These are phyloP conservation scores for Parafenestella ontariensis DNA, from an alignment of 2,329 filamentous ascomycete genomes.

Conservation along the genomic window DNA sequence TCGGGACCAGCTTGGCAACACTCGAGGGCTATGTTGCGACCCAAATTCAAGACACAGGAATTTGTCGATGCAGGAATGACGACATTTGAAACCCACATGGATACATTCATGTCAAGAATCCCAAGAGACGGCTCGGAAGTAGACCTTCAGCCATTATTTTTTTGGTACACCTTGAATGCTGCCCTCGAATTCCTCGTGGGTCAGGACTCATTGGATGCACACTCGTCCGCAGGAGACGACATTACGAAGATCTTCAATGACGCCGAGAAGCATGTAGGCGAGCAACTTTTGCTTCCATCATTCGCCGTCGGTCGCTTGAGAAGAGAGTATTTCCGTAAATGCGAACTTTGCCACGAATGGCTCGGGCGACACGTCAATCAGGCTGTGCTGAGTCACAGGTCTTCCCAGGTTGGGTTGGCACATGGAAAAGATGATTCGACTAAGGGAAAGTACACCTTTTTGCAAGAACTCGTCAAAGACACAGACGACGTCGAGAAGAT, in stretches of 20 bases:
- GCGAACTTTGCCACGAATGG: not conserved
- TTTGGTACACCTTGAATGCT: not conserved
- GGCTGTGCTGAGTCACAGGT: no score
- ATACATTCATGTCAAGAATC: not conserved
- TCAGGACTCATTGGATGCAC: not conserved
- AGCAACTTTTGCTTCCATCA: not conserved
- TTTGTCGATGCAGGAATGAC: slow-evolving; percentile 30
- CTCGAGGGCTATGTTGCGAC: slow-evolving; percentile 27
- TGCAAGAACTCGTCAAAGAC: not conserved
- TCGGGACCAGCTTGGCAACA: slow-evolving; percentile 29
- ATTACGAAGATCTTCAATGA: not conserved
- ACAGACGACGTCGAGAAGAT: not conserved
- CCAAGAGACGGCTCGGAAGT: not conserved
- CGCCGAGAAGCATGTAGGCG: not conserved
- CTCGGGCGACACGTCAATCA: not conserved
- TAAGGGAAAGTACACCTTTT: not conserved
- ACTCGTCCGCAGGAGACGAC: not conserved
- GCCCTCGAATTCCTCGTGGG: not conserved
- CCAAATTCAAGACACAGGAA: slow-evolving; percentile 26
- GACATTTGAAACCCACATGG: not conserved
- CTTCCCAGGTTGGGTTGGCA: no score
- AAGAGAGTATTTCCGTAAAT: not conserved
- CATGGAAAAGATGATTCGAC: no score
- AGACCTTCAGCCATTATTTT: not conserved
- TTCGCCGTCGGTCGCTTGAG: not conserved